Base-by-base conservation (phyloP, 257 asterid genomes). In the Handroanthus guayacan region DNA sequence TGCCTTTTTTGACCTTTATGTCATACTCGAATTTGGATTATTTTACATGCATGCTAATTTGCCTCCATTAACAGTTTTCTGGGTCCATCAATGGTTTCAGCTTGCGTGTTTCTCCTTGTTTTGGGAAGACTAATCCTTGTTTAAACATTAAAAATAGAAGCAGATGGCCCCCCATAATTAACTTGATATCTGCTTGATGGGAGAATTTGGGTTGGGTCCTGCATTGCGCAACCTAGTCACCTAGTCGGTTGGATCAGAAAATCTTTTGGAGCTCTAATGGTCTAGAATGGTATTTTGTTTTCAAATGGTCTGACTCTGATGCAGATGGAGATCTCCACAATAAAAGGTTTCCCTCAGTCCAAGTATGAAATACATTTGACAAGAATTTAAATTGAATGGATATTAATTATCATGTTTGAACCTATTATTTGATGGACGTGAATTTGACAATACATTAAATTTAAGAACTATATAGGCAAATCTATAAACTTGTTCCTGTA, bases 251-350 rank as follows among this genome's bases (percentile, higher is more conserved):
- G 12, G 57, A 76, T 62, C 0, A 58, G 55, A n/a, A 43, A 45
- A 17, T 11, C 41, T 54, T 56, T 5, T 38, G 56, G 65, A 41
- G 38, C 38, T 75, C 31, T 25, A 25, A 25, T 25, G 31, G 31
- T 25, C 20, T 20, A 6, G 48, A 41, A 62, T 54, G 20, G 69
- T 8, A 6, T 72, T 58, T 44, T 58, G 69, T 5, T 72, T 72
- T 58, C 8, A 45, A 39, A 72, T 43, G 68, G 52, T 62, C 62
- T 62, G 39, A 56, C 66, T 58, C 5, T 72, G 48, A 69, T 7
- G 5, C 31, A 51, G 48, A 16, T 16, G 31, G 31, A 25, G 31
- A 25, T 25, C 31, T 25, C 31, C 31, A 25, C 31, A 25, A 25
- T 25, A 25, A 25, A 25, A 25, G 31, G 31, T 25, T 25, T 25